Conservation (phyloP, 2,329 filamentous ascomycete genomes). For the Colletotrichum viniferum region DNA sequence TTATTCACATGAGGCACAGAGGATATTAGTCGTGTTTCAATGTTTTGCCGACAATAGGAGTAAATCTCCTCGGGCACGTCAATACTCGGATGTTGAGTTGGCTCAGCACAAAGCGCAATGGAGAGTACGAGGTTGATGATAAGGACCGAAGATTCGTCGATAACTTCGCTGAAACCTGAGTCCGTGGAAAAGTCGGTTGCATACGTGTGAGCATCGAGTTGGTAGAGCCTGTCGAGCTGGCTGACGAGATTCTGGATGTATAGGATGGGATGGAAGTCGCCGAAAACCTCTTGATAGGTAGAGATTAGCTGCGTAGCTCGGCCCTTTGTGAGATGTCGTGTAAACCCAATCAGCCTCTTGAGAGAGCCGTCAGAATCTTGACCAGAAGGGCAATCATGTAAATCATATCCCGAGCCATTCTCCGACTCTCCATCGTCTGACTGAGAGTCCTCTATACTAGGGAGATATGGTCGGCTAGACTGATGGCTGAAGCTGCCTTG, state of each 20-base stretch:
- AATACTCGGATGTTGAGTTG: background rate
- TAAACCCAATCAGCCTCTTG: background rate
- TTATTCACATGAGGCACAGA: background rate
- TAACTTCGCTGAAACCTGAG: background rate
- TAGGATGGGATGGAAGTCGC: slow-evolving; percentile 5
- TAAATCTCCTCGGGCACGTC: background rate
- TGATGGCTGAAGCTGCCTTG: background rate
- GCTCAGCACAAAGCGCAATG: background rate
- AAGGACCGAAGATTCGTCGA: background rate
- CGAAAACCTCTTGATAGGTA: slow-evolving; percentile 1
- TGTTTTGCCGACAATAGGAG: background rate
- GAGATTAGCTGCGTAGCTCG: background rate
- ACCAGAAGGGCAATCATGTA: background rate
- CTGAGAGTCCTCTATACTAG: background rate
- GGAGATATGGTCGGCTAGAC: background rate
- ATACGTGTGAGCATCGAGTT: background rate
- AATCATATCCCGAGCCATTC: background rate
- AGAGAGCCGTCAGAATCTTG: background rate
- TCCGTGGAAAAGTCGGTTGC: background rate
- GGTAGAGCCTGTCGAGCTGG: background rate
- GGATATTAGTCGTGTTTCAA: background rate
- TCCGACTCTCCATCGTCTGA: background rate
- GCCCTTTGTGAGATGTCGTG: background rate
- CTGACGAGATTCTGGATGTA: background rate
- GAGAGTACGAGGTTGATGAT: background rate